Evolutionary conservation across 352 stramenopile species (phyloP), one percentile per base, ranked within the genome.

Genomic region (Phytophthora pisi): DNA sequence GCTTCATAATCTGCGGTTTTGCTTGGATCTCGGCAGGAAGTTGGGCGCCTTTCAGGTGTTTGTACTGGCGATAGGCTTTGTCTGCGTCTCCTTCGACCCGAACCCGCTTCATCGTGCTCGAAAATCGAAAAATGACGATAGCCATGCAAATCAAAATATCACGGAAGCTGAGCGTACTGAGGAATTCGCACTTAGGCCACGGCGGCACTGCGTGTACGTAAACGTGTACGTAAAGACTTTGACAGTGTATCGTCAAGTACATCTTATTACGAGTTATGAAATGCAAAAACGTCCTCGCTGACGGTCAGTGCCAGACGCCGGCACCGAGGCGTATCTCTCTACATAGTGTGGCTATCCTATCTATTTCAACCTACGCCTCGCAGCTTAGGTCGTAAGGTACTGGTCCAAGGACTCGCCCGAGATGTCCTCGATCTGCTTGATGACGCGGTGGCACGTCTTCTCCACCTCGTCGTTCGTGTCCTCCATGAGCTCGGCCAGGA

Each of bases 371-470:
- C 51, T 64, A 31, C 20, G 28, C 51, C 57, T 36, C 11, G 24
- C 18, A 51, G 31, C 59, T 45, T 86, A 88, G 18, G 75, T 81
- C 38, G 84, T 90, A 40, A 97, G 75, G 77, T 96, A 97, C 66
- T 96, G 87, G 70, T 96, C 86, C 53, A 97, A 81, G 50, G 82
- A 93, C 72, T 97, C 90, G 57, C 90, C 90, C 26, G 86, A 96
- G 59, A 96, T 94, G 43, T 95, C 88, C 61, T 97, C 90, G 65
- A 97, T 94, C 74, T 94, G 84, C 64, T 93, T 93, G 64, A 96
- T 95, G n/a, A 97, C 84, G 34, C 83, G 70, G 73, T 95, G 87
- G 74, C 86, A 94, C 68, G 88, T 89, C 63, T 75, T 77, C 70
- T 95, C 90, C 47, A 96, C 90, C 47, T 96, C 84, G 47, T 71